Evolutionary conservation across 352 stramenopile genomes (phyloP).

Genomic region (Globisporangium apiculatum): DNA sequence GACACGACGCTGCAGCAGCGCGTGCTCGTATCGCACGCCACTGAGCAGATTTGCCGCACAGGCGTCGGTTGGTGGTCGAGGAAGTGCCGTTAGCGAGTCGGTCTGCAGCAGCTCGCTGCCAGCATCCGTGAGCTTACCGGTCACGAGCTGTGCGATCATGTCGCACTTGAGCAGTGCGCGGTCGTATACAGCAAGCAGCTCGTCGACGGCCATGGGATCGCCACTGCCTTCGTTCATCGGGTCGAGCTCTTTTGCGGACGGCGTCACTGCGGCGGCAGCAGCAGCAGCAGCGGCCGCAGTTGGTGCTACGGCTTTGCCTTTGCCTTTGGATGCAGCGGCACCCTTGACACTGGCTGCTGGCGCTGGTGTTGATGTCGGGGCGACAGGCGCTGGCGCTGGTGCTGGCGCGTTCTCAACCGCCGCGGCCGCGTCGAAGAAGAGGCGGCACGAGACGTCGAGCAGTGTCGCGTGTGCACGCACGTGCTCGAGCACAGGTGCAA

Average conservation of each 20-base stretch:
- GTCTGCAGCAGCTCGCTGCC: background rate
- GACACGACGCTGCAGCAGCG: conserved; percentile 41
- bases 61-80: conserved; percentile 13
- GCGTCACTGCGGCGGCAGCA: conserved; percentile 8
- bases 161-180: conserved; percentile 38
- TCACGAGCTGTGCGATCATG: conserved; percentile 28
- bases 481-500: conserved; percentile 26
- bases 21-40: conserved; percentile 55
- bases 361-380: conserved; percentile 6
- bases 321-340: conserved; percentile 21
- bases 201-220: conserved; percentile 25
- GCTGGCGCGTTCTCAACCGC: conserved; percentile 13
- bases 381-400: conserved; percentile 1
- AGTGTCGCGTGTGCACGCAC: conserved; percentile 16
- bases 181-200: conserved; percentile 38
- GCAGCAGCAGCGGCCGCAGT: conserved; percentile 15
- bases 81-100: conserved; percentile 5
- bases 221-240: conserved; percentile 10
- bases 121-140: conserved; percentile 3
- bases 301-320: conserved; percentile 25
- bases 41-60: conserved; percentile 44
- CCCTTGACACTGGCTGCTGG: conserved; percentile 15
- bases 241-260: conserved; percentile 9
- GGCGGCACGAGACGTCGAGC: conserved; percentile 27
- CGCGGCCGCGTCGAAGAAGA: conserved; percentile 32